These are phyloP conservation scores for Ophiostoma ips DNA, from an alignment of 2,329 filamentous ascomycete genomes.

Conservation along the genomic window DNA sequence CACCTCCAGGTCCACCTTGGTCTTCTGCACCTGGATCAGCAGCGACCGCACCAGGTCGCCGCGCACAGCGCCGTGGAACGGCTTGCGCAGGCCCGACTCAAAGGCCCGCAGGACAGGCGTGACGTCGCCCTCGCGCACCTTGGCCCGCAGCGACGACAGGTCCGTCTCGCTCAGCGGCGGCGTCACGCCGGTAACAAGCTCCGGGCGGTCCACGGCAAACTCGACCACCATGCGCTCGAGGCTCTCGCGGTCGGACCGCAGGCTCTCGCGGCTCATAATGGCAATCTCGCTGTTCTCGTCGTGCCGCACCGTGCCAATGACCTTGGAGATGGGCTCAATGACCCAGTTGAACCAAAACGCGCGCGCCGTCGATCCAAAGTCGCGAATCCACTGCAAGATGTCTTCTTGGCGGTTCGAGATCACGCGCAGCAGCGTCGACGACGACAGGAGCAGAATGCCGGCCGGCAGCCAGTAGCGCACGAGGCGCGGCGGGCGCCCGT, in stretches of 20 bases:
- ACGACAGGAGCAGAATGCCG: slow-evolving; percentile 58
- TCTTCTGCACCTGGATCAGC: slow-evolving; percentile 95
- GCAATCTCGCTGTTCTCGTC: slow-evolving; percentile 88
- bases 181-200: slow-evolving; percentile 36
- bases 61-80: slow-evolving; percentile 66
- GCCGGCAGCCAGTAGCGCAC: slow-evolving; percentile 84
- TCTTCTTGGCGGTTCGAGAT: slow-evolving; percentile 61
- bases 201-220: slow-evolving; percentile 74
- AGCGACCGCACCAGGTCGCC: slow-evolving; percentile 83
- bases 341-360: slow-evolving; percentile 98
- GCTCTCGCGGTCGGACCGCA: slow-evolving; percentile 80
- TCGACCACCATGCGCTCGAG: slow-evolving; percentile 97
- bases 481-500: slow-evolving; percentile 62
- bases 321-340: slow-evolving; percentile 65
- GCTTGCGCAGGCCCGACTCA: slow-evolving; percentile 72
- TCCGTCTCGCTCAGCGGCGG: slow-evolving; percentile 50
- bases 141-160: slow-evolving; percentile 58
- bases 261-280: slow-evolving; percentile 86
- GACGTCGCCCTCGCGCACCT: slow-evolving; percentile 81
- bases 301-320: slow-evolving; percentile 85
- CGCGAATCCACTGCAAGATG: slow-evolving; percentile 64
- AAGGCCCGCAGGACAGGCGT: slow-evolving; percentile 86
- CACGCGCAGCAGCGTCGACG: slow-evolving; percentile 72
- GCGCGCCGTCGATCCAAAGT: slow-evolving; percentile 62
- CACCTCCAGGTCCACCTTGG: slow-evolving; percentile 94